Base-by-base conservation (phyloP, 306 rosid genomes). In the Pyrus communis region DNA sequence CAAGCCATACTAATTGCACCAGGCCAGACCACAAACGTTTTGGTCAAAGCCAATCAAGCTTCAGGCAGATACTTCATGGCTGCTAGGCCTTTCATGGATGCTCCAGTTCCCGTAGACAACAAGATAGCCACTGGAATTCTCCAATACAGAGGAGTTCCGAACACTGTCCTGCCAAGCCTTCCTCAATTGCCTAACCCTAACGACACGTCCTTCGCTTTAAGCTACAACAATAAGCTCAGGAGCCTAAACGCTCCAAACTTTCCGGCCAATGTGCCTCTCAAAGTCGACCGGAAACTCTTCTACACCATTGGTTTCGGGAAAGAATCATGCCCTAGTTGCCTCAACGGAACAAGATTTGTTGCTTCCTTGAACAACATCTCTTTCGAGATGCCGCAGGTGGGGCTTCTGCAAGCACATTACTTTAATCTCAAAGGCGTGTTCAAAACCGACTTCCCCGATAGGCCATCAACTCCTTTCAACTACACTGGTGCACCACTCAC, bases 1-100 rank as follows among this genome's bases (percentile, higher is more conserved):
- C 75, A 69, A 69, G 85, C 98, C 8, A 87, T 93, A 58, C 74
- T 89, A 68, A 87, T 90, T 35, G 96, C 87, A 52, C 96, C 98
- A 63, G 98, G 98, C 21, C 98, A 93, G 77, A 93, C 98, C 77
- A 93, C 98, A 81, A 90, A 90, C 63, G 96, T 90, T 67, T 28
- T 93, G n/a, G 84, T 90, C 35, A 79, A 84, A 75, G 88, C 98
- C 61, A 87, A 89, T 79, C 83, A 90, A 81, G 79, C 78, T 1
- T 82, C 91, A 19, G 67, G 86, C 9, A 86, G 96, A 80, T 93
- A 89, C 76, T 93, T 93, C 85, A 84, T 93, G 81, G 88, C 88
- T 8, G 82, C 94, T 11, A 86, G 88, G 75, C 80, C 93, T 33
- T 90, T 90, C 72, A 85, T 90, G 89, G 98, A 93, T 46, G 94